phyloP scores from a whole-genome alignment of 169 alveolate genomes.

The Cryptosporidium sp. region DNA sequence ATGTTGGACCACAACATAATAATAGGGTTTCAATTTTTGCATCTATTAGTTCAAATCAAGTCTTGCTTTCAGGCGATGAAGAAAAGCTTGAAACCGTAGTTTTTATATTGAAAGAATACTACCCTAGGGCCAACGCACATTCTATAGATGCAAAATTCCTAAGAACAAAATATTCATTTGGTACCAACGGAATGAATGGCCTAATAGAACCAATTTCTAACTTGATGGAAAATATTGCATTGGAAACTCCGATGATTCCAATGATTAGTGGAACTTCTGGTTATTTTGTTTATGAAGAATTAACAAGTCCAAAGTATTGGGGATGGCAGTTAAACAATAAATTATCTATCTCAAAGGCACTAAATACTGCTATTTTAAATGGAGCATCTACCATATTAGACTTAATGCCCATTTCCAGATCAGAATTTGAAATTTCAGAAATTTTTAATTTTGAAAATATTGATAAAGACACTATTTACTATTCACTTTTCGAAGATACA shows the following conservation, averaged over 20 bases:
- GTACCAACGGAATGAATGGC: conserved; percentile 18
- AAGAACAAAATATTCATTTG: conserved; percentile 16
- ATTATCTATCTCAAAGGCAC: conserved; percentile 1
- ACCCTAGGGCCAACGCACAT: not conserved
- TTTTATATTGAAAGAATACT: conserved; percentile 68
- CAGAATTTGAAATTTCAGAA: conserved; percentile 16
- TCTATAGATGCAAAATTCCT: conserved; percentile 21
- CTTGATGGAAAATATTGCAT: conserved; percentile 76
- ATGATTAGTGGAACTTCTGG: conserved; percentile 81
- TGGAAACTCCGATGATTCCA: conserved; percentile 76
- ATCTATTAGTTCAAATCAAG: conserved; percentile 77
- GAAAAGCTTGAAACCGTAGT: conserved; percentile 79
- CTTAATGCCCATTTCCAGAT: conserved; percentile 25
- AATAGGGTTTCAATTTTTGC: conserved; percentile 74
- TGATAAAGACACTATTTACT: conserved; percentile 4
- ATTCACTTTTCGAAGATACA: conserved; percentile 14
- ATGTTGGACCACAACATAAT: conserved; percentile 79
- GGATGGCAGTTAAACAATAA: conserved; percentile 58
- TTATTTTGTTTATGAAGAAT: conserved; percentile 44
- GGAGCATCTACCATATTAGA: conserved; percentile 16
- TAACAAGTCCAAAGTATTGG: conserved; percentile 53
- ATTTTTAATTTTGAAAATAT: not conserved
- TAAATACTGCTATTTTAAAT: conserved; percentile 22
- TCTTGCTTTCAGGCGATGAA: conserved; percentile 79
- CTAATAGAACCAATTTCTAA: conserved; percentile 77